phyloP scores from a whole-genome alignment of 192 early-diverging fungal genomes.

The Coemansia sp. region DNA sequence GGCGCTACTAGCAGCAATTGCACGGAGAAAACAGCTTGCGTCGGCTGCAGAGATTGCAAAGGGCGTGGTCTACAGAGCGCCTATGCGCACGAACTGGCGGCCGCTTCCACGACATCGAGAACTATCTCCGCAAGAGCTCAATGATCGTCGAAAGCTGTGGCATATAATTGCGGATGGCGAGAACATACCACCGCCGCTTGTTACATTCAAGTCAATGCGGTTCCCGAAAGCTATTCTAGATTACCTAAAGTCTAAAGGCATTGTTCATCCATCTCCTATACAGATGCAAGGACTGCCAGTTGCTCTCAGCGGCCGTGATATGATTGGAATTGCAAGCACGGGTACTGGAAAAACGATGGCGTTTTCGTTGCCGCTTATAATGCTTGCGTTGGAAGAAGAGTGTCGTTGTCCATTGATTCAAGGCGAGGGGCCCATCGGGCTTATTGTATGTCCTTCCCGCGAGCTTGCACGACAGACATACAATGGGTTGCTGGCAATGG shows the following conservation, averaged over 20 bases:
- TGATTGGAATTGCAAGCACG: slow-evolving; percentile 99
- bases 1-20: slow-evolving; percentile 79
- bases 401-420: slow-evolving; percentile 71
- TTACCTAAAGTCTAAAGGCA: slow-evolving; percentile 79
- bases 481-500: slow-evolving; percentile 74
- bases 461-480: slow-evolving; percentile 95
- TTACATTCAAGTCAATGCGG: slow-evolving; percentile 83
- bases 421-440: slow-evolving; percentile 91
- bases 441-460: slow-evolving; percentile 94
- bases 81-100: slow-evolving; percentile 84
- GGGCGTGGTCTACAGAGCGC: slow-evolving; percentile 82
- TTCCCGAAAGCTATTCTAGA: slow-evolving; percentile 76
- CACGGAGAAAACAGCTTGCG: slow-evolving; percentile 74
- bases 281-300: slow-evolving; percentile 97
- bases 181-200: slow-evolving; percentile 80
- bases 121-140: slow-evolving; percentile 54
- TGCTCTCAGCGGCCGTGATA: slow-evolving; percentile 86
- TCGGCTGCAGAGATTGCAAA: slow-evolving; percentile 86
- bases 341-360: slow-evolving; percentile 95
- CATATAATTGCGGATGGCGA: slow-evolving; percentile 92
- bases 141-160: slow-evolving; percentile 72
- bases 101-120: slow-evolving; percentile 73
- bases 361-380: slow-evolving; percentile 90
- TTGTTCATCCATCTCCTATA: slow-evolving; percentile 91
- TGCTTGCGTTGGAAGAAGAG: slow-evolving; percentile 95